Evolutionary conservation across 768 basidiomycete species (phyloP).

Genomic region (Saitozyma podzolica): DNA sequence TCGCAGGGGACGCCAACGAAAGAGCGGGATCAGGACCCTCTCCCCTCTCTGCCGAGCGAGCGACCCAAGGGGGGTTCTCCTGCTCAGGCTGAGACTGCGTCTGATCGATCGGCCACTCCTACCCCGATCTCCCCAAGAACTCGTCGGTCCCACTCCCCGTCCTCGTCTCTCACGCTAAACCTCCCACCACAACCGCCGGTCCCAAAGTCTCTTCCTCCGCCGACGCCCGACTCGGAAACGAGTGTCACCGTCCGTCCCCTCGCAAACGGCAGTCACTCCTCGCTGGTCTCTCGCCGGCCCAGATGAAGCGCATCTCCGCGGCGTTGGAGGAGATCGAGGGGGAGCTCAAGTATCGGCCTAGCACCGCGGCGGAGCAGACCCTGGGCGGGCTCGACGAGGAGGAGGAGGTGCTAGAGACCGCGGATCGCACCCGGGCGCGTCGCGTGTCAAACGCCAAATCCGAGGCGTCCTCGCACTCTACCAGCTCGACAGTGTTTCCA

Average conservation of each 20-base stretch:
- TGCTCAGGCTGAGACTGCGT: constrained; percentile 4
- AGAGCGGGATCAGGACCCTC: constrained; percentile 15
- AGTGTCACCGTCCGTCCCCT: background rate
- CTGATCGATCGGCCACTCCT: constrained; percentile 31
- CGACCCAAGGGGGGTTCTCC: constrained; percentile 6
- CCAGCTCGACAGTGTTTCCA: constrained; percentile 28
- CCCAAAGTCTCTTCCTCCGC: background rate
- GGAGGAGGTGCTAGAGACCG: constrained; percentile 29
- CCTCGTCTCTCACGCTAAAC: background rate
- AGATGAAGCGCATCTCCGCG: constrained; percentile 40
- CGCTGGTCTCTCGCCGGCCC: constrained; percentile 35
- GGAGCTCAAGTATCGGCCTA: constrained; percentile 2
- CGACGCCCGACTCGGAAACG: background rate
- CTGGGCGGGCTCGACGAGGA: constrained; percentile 14
- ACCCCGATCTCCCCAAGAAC: constrained; percentile 11
- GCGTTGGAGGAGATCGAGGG: constrained; percentile 39
- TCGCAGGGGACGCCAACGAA: constrained; percentile 9
- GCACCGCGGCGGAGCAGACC: background rate
- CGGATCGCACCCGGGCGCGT: background rate
- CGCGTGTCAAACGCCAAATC: constrained; percentile 21
- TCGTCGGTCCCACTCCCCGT: constrained; percentile 6
- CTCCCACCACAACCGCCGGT: background rate
- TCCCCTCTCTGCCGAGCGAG: constrained; percentile 23
- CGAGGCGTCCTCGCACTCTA: constrained; percentile 23
- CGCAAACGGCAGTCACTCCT: constrained; percentile 30